Evolutionary conservation across 352 stramenopile genomes (phyloP), one percentile per base, ranked within the genome.

Genomic region (Phytophthora fragariaefolia): DNA sequence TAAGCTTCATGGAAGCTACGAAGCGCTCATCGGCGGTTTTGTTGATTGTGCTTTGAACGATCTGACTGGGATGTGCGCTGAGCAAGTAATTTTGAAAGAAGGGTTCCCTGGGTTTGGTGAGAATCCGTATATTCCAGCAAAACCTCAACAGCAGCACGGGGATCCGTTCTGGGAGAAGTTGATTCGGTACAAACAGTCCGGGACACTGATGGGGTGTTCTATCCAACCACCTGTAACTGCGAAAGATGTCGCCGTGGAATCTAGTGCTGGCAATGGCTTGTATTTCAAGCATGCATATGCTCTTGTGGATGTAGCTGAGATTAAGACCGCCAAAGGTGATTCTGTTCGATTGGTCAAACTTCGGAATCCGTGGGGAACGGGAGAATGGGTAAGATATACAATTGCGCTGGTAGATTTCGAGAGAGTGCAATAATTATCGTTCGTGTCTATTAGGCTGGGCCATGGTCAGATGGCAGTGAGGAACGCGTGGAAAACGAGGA

Each of bases 361-460:
- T 2, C 82, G 92, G 22, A 98, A 98, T 66, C 92, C 92, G 0
- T 98, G 92, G 92, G 91, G 91, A 28, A 96, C 96, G 76, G 91
- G 90, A 10, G 91, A 97, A 71, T 98, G 92, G 92, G 87, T 94
- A 79, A 54, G 73, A 47, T 13, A 24, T 8, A 26, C 20, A 7
- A 42, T 42, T 15, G 34, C 13, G 13, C 10, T 32, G 45, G 12
- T 51, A 30, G n/a, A 32, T 51, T 7, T 20, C 23, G 4, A 32
- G 6, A n/a, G 6, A 5, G 45, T 30, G 1, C 20, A 40, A n/a
- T 40, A 23, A 53, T 28, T 46, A 17, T 28, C 20, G 10, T 13
- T 38, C 13, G 24, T 52, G 52, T 48, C 10, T 26, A 9, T 23
- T 47, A 95, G 87, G 93, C 79, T 15, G 92, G 92, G 17, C 71